phyloP scores from a whole-genome alignment of 2,329 filamentous ascomycete genomes.

The Hymenotorrendiella dingleyae region DNA sequence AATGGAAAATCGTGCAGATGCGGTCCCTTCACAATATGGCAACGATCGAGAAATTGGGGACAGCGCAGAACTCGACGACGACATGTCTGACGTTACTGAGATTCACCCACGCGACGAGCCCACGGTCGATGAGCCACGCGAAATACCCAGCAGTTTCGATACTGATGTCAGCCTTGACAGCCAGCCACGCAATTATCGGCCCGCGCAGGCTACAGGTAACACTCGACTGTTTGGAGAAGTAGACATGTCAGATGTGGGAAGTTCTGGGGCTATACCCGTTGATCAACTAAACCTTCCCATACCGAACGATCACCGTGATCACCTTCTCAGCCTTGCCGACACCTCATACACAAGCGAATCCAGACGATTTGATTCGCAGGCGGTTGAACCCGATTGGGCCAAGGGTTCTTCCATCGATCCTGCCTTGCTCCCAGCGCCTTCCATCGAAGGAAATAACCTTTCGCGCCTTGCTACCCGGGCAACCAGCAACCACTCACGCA shows the following conservation, averaged over 20 bases:
- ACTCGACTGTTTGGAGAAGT: constrained; percentile 30
- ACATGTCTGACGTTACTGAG: constrained; percentile 19
- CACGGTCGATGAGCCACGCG: constrained; percentile 5
- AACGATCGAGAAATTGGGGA: constrained; percentile 13
- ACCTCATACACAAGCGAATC: background rate
- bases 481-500: constrained; percentile 7
- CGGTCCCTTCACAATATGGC: too few species aligned
- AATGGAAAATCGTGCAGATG: too few species aligned
- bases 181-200: constrained; percentile 5
- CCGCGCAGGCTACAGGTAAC: constrained; percentile 4
- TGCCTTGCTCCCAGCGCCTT: constrained; percentile 9
- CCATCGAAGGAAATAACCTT: constrained; percentile 14
- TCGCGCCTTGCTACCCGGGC: constrained; percentile 2
- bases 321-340: background rate
- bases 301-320: constrained; percentile 4
- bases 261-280: constrained; percentile 27
- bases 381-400: background rate
- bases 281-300: constrained; percentile 26
- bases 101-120: constrained; percentile 10
- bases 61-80: constrained; percentile 16
- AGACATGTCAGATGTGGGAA: constrained; percentile 24
- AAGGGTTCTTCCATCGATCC: background rate
- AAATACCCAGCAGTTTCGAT: constrained; percentile 27
- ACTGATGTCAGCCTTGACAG: constrained; percentile 12
- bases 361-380: background rate